Evolutionary conservation across 805 yeast genomes (phyloP).

Genomic region (Wickerhamiella sorbophila): DNA sequence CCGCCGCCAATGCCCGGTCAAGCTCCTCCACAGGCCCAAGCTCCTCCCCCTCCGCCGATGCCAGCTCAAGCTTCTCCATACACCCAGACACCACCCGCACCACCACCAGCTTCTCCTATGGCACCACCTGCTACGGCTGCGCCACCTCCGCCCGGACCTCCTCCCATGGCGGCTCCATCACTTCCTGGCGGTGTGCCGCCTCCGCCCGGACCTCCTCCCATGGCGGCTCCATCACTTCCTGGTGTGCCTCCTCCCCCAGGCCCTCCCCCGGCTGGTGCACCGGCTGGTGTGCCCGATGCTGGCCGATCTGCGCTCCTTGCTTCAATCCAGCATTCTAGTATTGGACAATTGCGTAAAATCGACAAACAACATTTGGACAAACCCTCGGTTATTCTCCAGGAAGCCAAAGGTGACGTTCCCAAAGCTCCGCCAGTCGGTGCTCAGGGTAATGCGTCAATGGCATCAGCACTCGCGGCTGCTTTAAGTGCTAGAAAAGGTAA

Average conservation of each 20-base stretch:
- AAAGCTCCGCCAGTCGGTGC: slow-evolving; percentile 31
- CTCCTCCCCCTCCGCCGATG: slow-evolving; percentile 4
- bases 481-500: slow-evolving; percentile 67
- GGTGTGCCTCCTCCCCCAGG: slow-evolving; percentile 31
- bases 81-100: slow-evolving; percentile 7
- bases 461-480: slow-evolving; percentile 83
- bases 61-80: slow-evolving; percentile 1
- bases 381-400: slow-evolving; percentile 59
- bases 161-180: slow-evolving; percentile 22
- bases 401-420: slow-evolving; percentile 48
- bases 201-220: slow-evolving; percentile 16
- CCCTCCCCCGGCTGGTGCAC: slow-evolving; percentile 19
- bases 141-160: slow-evolving; percentile 13
- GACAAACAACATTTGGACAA: slow-evolving; percentile 74
- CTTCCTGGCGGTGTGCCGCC: slow-evolving; percentile 20
- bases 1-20: slow-evolving; percentile 12
- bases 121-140: slow-evolving; percentile 14
- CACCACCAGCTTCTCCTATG: slow-evolving; percentile 13
- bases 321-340: slow-evolving; percentile 70
- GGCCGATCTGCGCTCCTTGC: slow-evolving; percentile 74
- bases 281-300: slow-evolving; percentile 32
- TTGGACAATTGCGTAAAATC: slow-evolving; percentile 54
- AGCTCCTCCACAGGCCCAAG: slow-evolving; percentile 13
- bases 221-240: slow-evolving; percentile 30
- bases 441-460: slow-evolving; percentile 37